Evolutionary conservation across 225 moss, liverwort and hornwort genomes (phyloP), one percentile per base, ranked within the genome.

Genomic region (Takakia lepidozioides): DNA sequence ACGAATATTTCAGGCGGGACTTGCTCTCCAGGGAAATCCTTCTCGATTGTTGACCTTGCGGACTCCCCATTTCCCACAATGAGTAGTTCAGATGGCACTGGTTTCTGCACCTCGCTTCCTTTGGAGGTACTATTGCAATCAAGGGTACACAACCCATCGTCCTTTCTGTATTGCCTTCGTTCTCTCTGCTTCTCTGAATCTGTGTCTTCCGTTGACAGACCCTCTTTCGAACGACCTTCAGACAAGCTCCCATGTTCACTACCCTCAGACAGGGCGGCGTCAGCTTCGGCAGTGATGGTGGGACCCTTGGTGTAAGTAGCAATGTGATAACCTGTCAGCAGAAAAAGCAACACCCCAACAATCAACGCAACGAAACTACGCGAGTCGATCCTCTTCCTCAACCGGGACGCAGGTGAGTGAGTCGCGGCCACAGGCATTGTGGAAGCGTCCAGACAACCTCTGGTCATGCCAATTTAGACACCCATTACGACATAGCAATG

Each of bases 1-100:
- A 81, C 78, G 7, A 74, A 85, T 25, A 73, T 81, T 41, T 49
- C 74, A 39, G 73, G 63, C 2, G 81, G 60, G 46, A 32, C 32
- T 32, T 32, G 32, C n/a, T 68, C 77, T 38, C 54, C 69, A 10
- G 36, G 40, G 34, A 25, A 52, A 14, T 58, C 55, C 19, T 26
- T 43, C 2, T 23, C 29, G 27, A 43, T 65, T 23, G 69, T 73
- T 40, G 46, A 28, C 17, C 46, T 52, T 45, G 22, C 2, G 5
- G 73, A 73, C 28, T 73, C 73, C 30, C 49, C 52, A 36, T 73
- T 46, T 25, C 62, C 43, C n/a, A 62, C 62, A n/a, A n/a, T n/a
- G n/a, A n/a, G n/a, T n/a, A n/a, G n/a, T n/a, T n/a, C n/a, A n/a
- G n/a, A n/a, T n/a, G n/a, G n/a, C n/a, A n/a, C n/a, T n/a, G n/a